Evolutionary conservation across 140 eudicot species (phyloP).

Genomic region (Ambrosia hybrid): DNA sequence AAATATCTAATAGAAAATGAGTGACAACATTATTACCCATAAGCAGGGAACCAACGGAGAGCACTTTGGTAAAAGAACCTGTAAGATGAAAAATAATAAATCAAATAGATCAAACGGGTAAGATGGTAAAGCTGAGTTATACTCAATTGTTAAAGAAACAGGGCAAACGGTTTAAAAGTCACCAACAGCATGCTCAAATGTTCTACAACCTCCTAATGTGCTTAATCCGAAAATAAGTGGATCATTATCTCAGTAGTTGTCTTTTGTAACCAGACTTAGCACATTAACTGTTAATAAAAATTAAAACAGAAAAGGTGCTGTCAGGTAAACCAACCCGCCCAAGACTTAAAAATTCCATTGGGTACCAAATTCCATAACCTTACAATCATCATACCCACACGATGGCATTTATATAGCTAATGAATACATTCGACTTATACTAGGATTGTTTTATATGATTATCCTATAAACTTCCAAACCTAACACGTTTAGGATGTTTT

Average conservation of each 20-base stretch:
- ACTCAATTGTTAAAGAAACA: neutral
- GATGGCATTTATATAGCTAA: no score
- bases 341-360: neutral
- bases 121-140: neutral
- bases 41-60: conserved; percentile 83
- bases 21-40: conserved; percentile 56
- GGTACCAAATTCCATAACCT: neutral
- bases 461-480: no score
- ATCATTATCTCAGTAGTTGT: neutral
- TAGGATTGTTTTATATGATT: no score
- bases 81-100: conserved; percentile 26
- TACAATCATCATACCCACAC: no score
- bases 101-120: neutral
- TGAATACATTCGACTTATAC: no score
- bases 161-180: conserved; percentile 1
- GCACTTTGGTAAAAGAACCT: conserved; percentile 99
- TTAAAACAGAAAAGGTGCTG: neutral
- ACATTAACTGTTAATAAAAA: neutral
- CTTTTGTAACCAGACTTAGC: neutral
- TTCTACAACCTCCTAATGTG: neutral
- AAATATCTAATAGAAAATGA: conserved; percentile 2
- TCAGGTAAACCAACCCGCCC: neutral
- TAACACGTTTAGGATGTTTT: no score
- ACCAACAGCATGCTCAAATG: neutral
- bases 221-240: neutral